Evolutionary conservation across 177 flowering plant genomes (phyloP), one percentile per base, ranked within the genome.

Genomic region (Vitis hybrid): DNA sequence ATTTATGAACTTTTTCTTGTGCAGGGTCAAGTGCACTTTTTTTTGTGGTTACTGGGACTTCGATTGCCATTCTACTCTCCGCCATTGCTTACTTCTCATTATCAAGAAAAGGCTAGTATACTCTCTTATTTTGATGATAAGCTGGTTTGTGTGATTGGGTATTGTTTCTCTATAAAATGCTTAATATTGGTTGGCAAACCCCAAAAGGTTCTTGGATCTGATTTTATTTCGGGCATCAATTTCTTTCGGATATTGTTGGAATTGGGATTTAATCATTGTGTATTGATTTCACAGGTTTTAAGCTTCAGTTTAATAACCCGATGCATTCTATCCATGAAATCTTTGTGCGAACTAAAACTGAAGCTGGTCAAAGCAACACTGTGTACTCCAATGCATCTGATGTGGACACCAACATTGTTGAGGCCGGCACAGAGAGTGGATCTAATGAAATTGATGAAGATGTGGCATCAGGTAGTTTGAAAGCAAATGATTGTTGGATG

Each of bases 51-150:
- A 22, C 76, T 66, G 90, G 92, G 65, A 73, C 84, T 71, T 82
- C 91, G 10, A 51, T 84, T 59, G 85, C 81, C 51, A 74, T 82
- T 66, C 31, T 82, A 56, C 70, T 86, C 59, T 85, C 87, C 55
- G 81, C 81, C 22, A 15, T 85, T 77, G 81, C 83, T 68, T 70
- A 77, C 66, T 73, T 80, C 66, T 82, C 85, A 9, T 60, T 86
- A 10, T 80, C 87, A 31, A 73, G 76, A 54, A 84, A 79, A 75
- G 90, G 90, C 85, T 18, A 55, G 14, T 65, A 22, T 5, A 3
- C 15, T 4, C 19, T 10, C 45, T 20, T 45, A 14, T 20, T 56
- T 54, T 49, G 4, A 15, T 5, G 14, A 29, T 34, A 16, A 6
- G 29, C 13, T 56, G 3, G 18, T 12, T 53, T 67, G 7, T 19